These are phyloP conservation scores for Hondaea fermentalgiana DNA, from an alignment of 108 stramenopile genomes.

Conservation along the genomic window DNA sequence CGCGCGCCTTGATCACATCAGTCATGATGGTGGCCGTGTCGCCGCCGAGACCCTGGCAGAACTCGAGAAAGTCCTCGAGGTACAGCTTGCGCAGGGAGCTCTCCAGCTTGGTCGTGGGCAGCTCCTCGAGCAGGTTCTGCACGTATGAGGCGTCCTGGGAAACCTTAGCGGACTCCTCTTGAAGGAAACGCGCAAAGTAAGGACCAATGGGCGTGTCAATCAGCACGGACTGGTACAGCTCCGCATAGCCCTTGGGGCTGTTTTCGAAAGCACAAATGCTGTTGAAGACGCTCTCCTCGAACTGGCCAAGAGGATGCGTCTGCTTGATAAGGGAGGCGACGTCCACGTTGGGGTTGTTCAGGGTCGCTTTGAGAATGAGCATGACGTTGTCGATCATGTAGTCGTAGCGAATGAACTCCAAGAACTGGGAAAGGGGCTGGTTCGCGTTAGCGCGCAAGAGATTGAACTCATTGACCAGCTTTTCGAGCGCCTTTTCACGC, in stretches of 20 bases:
- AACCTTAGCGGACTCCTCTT: conserved; percentile 51
- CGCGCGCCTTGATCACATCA: conserved; percentile 81
- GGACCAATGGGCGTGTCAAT: conserved; percentile 96
- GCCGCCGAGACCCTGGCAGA: conserved; percentile 72
- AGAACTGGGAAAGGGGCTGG: conserved; percentile 85
- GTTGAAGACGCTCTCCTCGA: conserved; percentile 91
- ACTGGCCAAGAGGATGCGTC: conserved; percentile 97
- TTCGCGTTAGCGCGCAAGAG: conserved; percentile 91
- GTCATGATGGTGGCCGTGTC: conserved; percentile 90
- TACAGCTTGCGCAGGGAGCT: conserved; percentile 92
- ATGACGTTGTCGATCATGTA: conserved; percentile 99
- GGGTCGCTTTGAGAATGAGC: conserved; percentile 90
- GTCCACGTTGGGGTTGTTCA: conserved; percentile 54
- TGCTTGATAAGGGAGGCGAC: conserved; percentile 91
- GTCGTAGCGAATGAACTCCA: conserved; percentile 98
- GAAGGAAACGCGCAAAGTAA: conserved; percentile 83
- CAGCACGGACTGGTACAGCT: conserved; percentile 94
- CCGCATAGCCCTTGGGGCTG: conserved; percentile 80
- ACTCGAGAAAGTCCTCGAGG: conserved; percentile 87
- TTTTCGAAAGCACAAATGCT: conserved; percentile 91
- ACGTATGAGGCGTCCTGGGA: conserved; percentile 45
- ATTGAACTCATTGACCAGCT: conserved; percentile 91
- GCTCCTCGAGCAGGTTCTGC: conserved; percentile 86
- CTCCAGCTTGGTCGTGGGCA: conserved; percentile 97
- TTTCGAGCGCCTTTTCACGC: conserved; percentile 18